Base-by-base conservation (phyloP, 2,329 filamentous ascomycete genomes). In the Lomentospora prolificans region DNA sequence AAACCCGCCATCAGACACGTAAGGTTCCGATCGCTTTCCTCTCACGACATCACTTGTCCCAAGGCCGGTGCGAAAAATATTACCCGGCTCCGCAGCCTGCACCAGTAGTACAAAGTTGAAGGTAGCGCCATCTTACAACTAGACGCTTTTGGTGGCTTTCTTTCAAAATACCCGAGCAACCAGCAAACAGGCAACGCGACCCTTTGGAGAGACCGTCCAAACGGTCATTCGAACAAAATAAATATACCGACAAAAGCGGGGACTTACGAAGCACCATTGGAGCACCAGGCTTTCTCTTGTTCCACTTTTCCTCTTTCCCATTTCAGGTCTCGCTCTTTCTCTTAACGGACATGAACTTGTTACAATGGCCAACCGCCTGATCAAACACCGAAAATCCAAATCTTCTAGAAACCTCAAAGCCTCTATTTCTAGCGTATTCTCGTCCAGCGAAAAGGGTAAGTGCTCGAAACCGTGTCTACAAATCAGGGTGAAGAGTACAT, bases 351-450 rank as follows among this genome's bases (percentile, higher is more conserved):
- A 48, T 48, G 44, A 22, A 9, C 22, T 19, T 6, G 19, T 48
- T 10, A 48, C 44, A 25, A 55, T 55, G 53, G 53, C 53, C 14
- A 55, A 36, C 17, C 53, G 53, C 14, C 53, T 55, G 12, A 22
- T 55, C 22, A 55, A 55, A 31, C 31, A 50, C 46, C 44, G 53
- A 27, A 55, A 55, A 55, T 36, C 41, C 30, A 55, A 48, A 28
- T 22, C 44, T 51, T 41, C 53, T 17, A 55, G 30, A 19, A 31
- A 36, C 14, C 28, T 39, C 9, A 55, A 55, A 28, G 46, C 36
- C 31, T 28, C 44, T 24, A 50, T 48, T 48, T 48, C 44, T 22
- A 48, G 44, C 10, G 44, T 48, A 48, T 48, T 48, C 10, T 48
- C 41, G 8, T 46, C 19, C 7, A 22, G 19, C 17, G 44, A 48